Evolutionary conservation across 129 eudicot genomes (phyloP).

Genomic region (Mikania micrantha): DNA sequence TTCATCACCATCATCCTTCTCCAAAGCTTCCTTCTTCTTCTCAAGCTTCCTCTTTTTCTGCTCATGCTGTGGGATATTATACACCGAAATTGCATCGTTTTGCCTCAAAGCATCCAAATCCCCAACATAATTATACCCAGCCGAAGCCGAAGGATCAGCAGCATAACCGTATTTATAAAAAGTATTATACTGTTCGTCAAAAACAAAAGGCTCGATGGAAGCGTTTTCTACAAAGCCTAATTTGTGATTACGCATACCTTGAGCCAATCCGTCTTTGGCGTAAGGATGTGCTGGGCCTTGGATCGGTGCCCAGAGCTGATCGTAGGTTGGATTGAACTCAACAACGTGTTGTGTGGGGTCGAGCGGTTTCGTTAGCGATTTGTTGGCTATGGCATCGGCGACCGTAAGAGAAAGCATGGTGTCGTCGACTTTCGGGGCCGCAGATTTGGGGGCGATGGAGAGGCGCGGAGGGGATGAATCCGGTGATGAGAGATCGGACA

Average conservation of each 20-base stretch:
- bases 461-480: conserved; percentile 71
- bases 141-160: conserved; percentile 69
- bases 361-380: conserved; percentile 52
- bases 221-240: conserved; percentile 89
- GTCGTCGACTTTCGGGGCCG: conserved; percentile 93
- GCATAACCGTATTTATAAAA: conserved; percentile 81
- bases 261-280: conserved; percentile 96
- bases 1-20: conserved; percentile 28
- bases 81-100: conserved; percentile 52
- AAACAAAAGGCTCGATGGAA: conserved; percentile 54
- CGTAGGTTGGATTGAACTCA: conserved; percentile 81
- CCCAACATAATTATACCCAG: conserved; percentile 62
- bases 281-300: conserved; percentile 91
- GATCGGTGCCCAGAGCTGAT: conserved; percentile 95
- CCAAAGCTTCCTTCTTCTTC: conserved; percentile 55
- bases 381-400: conserved; percentile 38
- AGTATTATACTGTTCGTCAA: conserved; percentile 88
- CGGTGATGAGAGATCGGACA: conserved; percentile 35
- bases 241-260: conserved; percentile 91
- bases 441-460: conserved; percentile 62
- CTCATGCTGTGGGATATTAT: conserved; percentile 61
- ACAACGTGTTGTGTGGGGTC: conserved; percentile 87
- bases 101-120: conserved; percentile 52
- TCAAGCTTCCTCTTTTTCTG: conserved; percentile 73
- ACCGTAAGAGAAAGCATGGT: conserved; percentile 76